Evolutionary conservation across 495 filamentous ascomycete genomes (phyloP), one percentile per base, ranked within the genome.

Genomic region (Aspergillus ostianus): DNA sequence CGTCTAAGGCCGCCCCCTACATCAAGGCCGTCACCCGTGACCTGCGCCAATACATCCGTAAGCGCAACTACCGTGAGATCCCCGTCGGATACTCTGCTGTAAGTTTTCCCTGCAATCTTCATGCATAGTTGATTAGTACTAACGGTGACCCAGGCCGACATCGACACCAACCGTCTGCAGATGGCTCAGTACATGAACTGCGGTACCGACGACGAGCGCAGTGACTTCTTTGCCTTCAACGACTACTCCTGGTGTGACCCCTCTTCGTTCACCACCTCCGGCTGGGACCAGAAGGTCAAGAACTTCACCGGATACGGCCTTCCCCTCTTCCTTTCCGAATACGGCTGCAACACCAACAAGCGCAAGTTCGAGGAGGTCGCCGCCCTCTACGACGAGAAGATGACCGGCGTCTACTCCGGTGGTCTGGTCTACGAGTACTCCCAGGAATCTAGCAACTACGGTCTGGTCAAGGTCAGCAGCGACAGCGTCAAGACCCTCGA

Each of bases 241-340:
- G 94, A 97, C 76, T 97, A 97, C 79, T 97, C 92, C 50, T 98
- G 93, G 93, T 98, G 93, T 69, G 88, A 92, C 65, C 84, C 84
- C 53, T 90, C 92, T 20, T 84, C 88, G 55, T 96, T 90, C 77
- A 68, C 68, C 23, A 81, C 72, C 51, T 90, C 93, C 53, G 92
- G 91, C 63, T 98, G 92, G 92, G 81, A 90, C 70, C 77, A 90
- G 72, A 97, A 97, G 84, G 94, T 97, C 53, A 83, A 90, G 79
- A 90, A 87, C 73, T 97, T 93, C 80, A 87, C 84, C 60, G 87
- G 89, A 67, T 98, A 97, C 70, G 91, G 92, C 62, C 77, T 97
- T 51, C 94, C 93, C 20, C 87, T 97, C 64, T 98, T 97, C 85
- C 81, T 98, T 19, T 97, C 93, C 23, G 94, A 97, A 72, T 98